Base-by-base conservation (phyloP, 2,329 filamentous ascomycete species). In the Colletotrichum tanaceti region DNA sequence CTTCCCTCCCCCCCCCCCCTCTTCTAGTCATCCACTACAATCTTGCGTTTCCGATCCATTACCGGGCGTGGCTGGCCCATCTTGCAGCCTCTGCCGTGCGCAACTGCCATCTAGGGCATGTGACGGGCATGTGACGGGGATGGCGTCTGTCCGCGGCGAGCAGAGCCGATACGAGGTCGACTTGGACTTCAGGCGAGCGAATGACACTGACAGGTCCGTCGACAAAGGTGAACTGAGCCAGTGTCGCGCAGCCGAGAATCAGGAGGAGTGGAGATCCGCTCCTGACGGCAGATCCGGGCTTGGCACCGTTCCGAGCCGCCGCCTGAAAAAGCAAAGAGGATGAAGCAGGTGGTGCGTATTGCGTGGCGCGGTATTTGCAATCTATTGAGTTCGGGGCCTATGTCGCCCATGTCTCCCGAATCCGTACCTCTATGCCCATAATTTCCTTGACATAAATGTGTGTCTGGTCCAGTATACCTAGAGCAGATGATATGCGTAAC, bases 151-250 rank as follows among this genome's bases (percentile, higher is more conserved):
- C 13, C 22, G 39, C 52, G 43, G 50, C 16, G 43, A 54, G 44
- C 6, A n/a, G 52, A n/a, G 32, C 14, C 65, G 43, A 65, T 68
- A 60, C 61, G 54, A 65, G 44, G n/a, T 38, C 20, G 52, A 3
- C 28, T 50, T 39, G n/a, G 24, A 13, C 54, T 59, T 65, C 62
- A 54, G 47, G 54, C 54, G 61, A 20, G 60, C 18, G 41, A 54
- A 22, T 59, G 65, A 59, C 54, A 54, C 22, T 59, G 38, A 55
- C 59, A 67, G 35, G 52, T 35, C 43, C 32, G 43, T 39, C 44
- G 20, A 59, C 20, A n/a, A 24, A 35, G 32, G 16, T 24, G 54
- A 44, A 10, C 28, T 32, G 10, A n/a, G 39, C 43, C 53, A 41
- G 2, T 32, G 35, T 16, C 46, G 7, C n/a, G n/a, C 3, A 52